Evolutionary conservation across 805 yeast genomes (phyloP).

Genomic region (Vanderwaltozyma verrucispora): DNA sequence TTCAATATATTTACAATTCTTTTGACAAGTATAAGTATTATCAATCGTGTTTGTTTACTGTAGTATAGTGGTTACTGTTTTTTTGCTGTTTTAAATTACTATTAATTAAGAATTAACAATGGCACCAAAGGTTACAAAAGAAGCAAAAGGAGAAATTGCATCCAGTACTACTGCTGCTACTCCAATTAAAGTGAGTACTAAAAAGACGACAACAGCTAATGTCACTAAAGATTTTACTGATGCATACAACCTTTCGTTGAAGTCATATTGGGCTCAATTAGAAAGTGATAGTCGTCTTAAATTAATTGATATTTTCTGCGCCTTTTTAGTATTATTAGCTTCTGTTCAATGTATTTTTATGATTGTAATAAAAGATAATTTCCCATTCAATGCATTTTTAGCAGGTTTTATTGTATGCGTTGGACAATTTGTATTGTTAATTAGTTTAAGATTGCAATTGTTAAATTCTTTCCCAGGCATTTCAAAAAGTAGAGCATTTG

Average conservation of each 20-base stretch:
- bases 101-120: too few species aligned
- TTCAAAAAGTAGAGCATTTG: slow-evolving; percentile 59
- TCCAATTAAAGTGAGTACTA: slow-evolving; percentile 1
- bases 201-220: slow-evolving; percentile 2
- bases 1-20: too few species aligned
- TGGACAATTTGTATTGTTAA: slow-evolving; percentile 89
- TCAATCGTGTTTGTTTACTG: too few species aligned
- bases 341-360: slow-evolving; percentile 71
- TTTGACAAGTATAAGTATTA: too few species aligned
- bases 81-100: too few species aligned
- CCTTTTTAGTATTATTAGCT: slow-evolving; percentile 65
- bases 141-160: too few species aligned
- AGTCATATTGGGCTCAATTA: slow-evolving; percentile 22
- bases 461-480: slow-evolving; percentile 35
- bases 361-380: slow-evolving; percentile 61
- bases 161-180: background rate
- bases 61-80: too few species aligned
- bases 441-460: slow-evolving; percentile 69
- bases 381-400: slow-evolving; percentile 94
- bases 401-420: slow-evolving; percentile 90
- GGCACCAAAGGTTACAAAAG: too few species aligned
- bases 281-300: slow-evolving; percentile 36
- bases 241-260: slow-evolving; percentile 16
- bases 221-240: slow-evolving; percentile 19
- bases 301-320: slow-evolving; percentile 69